These are phyloP conservation scores for Plasmodium reichenowi DNA, from an alignment of 169 alveolate species.

Conservation along the genomic window DNA sequence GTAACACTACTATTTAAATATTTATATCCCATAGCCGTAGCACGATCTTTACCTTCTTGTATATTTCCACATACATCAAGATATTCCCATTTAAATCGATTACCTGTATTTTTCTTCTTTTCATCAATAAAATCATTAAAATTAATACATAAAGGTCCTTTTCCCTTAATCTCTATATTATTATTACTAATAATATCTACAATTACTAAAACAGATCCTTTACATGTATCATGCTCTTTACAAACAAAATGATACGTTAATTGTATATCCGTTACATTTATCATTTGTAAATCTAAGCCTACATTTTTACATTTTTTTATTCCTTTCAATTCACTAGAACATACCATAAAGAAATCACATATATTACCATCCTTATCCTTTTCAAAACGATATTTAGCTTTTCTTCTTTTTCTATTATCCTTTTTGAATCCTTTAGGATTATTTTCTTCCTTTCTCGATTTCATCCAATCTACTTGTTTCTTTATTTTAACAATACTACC, in stretches of 20 bases:
- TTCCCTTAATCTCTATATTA: constrained; percentile 9
- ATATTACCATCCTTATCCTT: constrained; percentile 6
- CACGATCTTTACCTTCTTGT: constrained; percentile 29
- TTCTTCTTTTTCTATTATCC: constrained; percentile 1
- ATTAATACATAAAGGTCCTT: constrained; percentile 20
- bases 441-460: neutral
- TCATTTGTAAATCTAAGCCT: neutral
- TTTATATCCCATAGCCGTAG: constrained; percentile 40
- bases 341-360: constrained; percentile 8
- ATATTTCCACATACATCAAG: constrained; percentile 13
- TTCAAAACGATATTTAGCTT: constrained; percentile 16
- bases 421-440: neutral
- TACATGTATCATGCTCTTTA: constrained; percentile 7
- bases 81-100: constrained; percentile 24
- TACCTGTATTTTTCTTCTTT: neutral
- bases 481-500: neutral
- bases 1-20: constrained; percentile 41
- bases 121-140: constrained; percentile 15
- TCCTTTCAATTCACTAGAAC: constrained; percentile 7
- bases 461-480: constrained; percentile 1
- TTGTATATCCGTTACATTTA: neutral
- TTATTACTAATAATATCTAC: neutral
- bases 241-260: constrained; percentile 1
- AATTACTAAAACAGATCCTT: neutral
- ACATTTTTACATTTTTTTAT: neutral